phyloP scores from a whole-genome alignment of 352 stramenopile species.

The Phytophthora pistaciae region DNA sequence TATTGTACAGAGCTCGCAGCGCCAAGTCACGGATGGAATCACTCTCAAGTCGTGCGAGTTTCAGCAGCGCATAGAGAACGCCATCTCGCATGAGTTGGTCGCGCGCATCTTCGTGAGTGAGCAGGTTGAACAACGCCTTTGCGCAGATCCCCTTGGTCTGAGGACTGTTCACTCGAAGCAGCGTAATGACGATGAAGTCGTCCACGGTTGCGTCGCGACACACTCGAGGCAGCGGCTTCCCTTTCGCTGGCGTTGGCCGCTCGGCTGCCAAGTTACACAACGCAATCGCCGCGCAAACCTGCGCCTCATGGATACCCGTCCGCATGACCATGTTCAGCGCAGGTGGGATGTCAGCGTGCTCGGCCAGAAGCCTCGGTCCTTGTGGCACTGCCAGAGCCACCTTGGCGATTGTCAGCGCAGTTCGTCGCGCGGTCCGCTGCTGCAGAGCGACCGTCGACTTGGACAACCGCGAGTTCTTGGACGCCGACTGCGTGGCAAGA shows the following conservation, averaged over 20 bases:
- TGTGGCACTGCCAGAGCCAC: conserved; percentile 53
- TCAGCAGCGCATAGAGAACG: conserved; percentile 87
- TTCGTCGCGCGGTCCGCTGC: conserved; percentile 69
- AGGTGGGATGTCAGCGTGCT: conserved; percentile 60
- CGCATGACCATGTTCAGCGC: conserved; percentile 88
- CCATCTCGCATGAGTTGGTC: conserved; percentile 80
- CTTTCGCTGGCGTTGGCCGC: conserved; percentile 32
- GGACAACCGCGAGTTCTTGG: conserved; percentile 67
- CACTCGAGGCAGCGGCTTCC: conserved; percentile 35
- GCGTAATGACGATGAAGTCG: conserved; percentile 90
- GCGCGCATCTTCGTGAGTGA: conserved; percentile 81
- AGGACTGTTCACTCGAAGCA: conserved; percentile 85
- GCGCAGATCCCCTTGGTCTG: conserved; percentile 87
- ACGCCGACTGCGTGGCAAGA: conserved; percentile 58
- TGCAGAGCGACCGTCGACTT: conserved; percentile 51
- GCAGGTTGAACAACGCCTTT: conserved; percentile 87
- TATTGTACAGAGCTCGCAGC: conserved; percentile 82
- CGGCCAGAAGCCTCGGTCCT: conserved; percentile 57
- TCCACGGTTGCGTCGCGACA: conserved; percentile 79
- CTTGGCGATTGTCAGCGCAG: conserved; percentile 68
- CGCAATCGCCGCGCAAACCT: conserved; percentile 85
- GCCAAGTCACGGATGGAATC: conserved; percentile 79
- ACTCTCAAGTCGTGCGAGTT: conserved; percentile 82
- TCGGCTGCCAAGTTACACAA: conserved; percentile 89
- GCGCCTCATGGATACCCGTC: conserved; percentile 81